Evolutionary conservation across 768 basidiomycete species (phyloP), one percentile per base, ranked within the genome.

Genomic region (Naganishia randhawae): DNA sequence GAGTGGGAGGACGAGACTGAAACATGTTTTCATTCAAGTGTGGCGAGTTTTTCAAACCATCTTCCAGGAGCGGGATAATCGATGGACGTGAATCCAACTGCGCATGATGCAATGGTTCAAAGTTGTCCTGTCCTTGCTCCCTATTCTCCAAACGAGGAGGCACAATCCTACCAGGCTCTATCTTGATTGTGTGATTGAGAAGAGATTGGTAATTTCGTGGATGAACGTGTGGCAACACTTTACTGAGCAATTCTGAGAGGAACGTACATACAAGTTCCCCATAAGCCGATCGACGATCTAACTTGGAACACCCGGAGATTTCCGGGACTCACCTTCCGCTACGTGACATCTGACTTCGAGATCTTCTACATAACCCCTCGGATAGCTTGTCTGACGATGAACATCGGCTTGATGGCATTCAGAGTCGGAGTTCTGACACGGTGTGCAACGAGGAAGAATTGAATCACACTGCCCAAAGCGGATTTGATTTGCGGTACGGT

Each of bases 401-500:
- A 66, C 65, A 52, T 66, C 65, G n/a, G 65, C 65, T 33, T 66
- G 65, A 11, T 66, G 32, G 35, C 65, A 66, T 29, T 66, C 65
- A 8, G 65, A 53, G 17, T 66, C 33, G 25, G 50, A 50, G 22
- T 50, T 52, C 27, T 50, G 50, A 52, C 65, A 66, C 39, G 51
- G 51, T 17, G 65, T 54, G 19, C 65, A 66, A 13, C 50, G 50
- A 5, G 51, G 65, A 11, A 66, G 50, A 39, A 33, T 22, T 32
- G 65, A 52, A 42, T 63, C 61, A 33, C 54, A 55, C 54, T 63
- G 61, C 17, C 33, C 41, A 31, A 50, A 9, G 16, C 16, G 41
- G 3, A 17, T 17, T 45, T 22, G 42, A 4, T 33, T 33, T 41
- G 57, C n/a, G 45, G 17, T 13, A 16, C 5, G 17, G 3, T 2